Evolutionary conservation across 257 asterid species (phyloP).

Genomic region (Cynanchum wilfordii): DNA sequence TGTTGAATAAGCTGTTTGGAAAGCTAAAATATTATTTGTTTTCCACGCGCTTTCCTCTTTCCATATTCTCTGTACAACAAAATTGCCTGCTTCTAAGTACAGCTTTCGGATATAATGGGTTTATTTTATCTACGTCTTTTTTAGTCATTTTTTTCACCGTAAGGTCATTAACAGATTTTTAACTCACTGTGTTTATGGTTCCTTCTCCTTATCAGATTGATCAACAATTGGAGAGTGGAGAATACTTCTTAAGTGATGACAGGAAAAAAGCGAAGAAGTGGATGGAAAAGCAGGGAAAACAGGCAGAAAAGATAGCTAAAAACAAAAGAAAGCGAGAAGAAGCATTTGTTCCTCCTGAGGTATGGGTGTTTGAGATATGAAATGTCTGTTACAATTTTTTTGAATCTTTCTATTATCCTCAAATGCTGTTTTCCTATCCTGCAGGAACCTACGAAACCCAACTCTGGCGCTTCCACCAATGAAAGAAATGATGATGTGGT

Average conservation of each 20-base stretch:
- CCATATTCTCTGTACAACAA: too few relatives aligned
- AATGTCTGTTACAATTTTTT: neutral
- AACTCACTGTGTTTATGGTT: neutral
- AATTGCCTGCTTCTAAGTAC: too few relatives aligned
- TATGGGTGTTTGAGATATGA: conserved; percentile 22
- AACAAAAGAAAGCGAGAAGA: conserved; percentile 71
- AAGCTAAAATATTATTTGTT: too few relatives aligned
- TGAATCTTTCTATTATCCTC: neutral
- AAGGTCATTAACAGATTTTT: neutral
- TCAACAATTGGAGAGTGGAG: conserved; percentile 83
- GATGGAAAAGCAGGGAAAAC: conserved; percentile 89
- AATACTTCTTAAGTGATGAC: conserved; percentile 68
- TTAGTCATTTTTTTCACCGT: too few relatives aligned
- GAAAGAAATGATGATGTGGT: conserved; percentile 51
- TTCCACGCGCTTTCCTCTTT: too few relatives aligned
- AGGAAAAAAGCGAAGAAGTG: conserved; percentile 80
- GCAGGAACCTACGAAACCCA: conserved; percentile 54
- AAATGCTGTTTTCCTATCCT: conserved; percentile 9
- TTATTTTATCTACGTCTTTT: too few relatives aligned
- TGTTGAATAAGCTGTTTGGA: too few relatives aligned
- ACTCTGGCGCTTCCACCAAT: conserved; percentile 15
- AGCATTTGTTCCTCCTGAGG: conserved; percentile 90
- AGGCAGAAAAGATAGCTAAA: conserved; percentile 66
- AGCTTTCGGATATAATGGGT: too few relatives aligned
- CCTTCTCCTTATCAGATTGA: conserved; percentile 50